phyloP scores from a whole-genome alignment of 2,329 filamentous ascomycete genomes.

The Elsinoe necatrix region DNA sequence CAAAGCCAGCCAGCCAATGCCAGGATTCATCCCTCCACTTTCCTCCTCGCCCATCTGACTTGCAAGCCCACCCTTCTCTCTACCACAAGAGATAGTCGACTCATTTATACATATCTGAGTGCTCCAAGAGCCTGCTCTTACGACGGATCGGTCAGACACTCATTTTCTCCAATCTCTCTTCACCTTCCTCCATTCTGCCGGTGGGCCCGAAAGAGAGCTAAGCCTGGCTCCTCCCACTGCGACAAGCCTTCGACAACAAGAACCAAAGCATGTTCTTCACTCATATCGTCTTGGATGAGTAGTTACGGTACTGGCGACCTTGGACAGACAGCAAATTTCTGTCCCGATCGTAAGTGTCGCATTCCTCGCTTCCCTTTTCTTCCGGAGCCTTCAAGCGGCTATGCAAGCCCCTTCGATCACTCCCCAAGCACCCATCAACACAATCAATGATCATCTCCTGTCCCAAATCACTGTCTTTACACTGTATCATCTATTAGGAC shows the following conservation, averaged over 20 bases:
- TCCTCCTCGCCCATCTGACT: slow-evolving; percentile 7
- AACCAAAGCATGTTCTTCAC: slow-evolving; percentile 6
- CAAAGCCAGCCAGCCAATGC: slow-evolving; percentile 8
- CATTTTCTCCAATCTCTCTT: neutral
- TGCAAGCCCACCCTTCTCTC: slow-evolving; percentile 1
- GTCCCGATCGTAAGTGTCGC: slow-evolving; percentile 7
- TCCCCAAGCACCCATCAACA: slow-evolving; percentile 9
- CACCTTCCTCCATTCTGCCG: neutral
- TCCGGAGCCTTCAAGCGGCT: slow-evolving; percentile 9
- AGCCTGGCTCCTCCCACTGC: slow-evolving; percentile 9
- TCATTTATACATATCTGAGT: slow-evolving; percentile 9
- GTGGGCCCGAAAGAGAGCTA: neutral
- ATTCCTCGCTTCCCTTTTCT: slow-evolving; percentile 13
- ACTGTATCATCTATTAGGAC: neutral
- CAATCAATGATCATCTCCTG: slow-evolving; percentile 9
- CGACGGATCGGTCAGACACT: neutral
- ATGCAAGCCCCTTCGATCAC: slow-evolving; percentile 10
- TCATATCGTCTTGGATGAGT: neutral
- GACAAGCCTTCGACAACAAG: slow-evolving; percentile 3
- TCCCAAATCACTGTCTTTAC: neutral
- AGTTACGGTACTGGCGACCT: slow-evolving; percentile 15
- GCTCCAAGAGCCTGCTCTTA: neutral
- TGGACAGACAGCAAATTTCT: neutral
- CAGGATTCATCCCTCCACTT: slow-evolving; percentile 15
- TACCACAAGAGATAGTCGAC: neutral